Evolutionary conservation across 768 basidiomycete species (phyloP), one percentile per base, ranked within the genome.

Genomic region (Phylloporus rhodoxanthus): DNA sequence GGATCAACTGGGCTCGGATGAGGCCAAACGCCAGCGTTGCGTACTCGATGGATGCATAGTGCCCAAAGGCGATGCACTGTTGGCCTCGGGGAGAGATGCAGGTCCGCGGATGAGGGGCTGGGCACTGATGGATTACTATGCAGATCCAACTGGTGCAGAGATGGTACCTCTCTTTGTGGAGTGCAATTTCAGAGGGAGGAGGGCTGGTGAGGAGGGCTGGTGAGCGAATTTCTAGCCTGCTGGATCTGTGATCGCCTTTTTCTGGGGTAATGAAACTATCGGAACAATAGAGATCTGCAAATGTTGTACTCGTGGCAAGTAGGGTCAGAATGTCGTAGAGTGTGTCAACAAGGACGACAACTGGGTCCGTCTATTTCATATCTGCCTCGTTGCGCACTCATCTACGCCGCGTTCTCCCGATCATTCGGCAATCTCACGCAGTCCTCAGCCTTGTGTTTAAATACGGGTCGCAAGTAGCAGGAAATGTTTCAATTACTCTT

Each of bases 101-200:
- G 54, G 51, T 45, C 72, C 75, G 14, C 68, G 76, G 57, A 70
- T 91, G 44, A 75, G 84, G 21, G 88, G 87, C 5, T 91, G 90
- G 88, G 75, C 72, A 3, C 62, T 91, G 28, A 70, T 89, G 72
- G 90, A 92, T 59, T 92, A 79, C 58, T 88, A 78, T 55, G 70
- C 72, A 5, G 75, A 84, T 47, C 85, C 87, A 3, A 45, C 56
- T 26, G 74, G 74, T 23, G 67, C 72, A 21, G 74, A 71, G 2
- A 55, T 91, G 29, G 73, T 84, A 2, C 79, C 83, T 0, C 65
- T 92, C 8, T 67, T 91, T 8, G 75, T 91, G 13, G 90, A 91
- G 57, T 88, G 83, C 60, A 91, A 91, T 61, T 91, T 79, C 63
- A 71, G 75, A 53, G 83, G 81, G 37, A 64, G 74, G 48, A 67